Evolutionary conservation across 345 rosid genomes (phyloP).

Genomic region (Eucalyptus cladocalyx): DNA sequence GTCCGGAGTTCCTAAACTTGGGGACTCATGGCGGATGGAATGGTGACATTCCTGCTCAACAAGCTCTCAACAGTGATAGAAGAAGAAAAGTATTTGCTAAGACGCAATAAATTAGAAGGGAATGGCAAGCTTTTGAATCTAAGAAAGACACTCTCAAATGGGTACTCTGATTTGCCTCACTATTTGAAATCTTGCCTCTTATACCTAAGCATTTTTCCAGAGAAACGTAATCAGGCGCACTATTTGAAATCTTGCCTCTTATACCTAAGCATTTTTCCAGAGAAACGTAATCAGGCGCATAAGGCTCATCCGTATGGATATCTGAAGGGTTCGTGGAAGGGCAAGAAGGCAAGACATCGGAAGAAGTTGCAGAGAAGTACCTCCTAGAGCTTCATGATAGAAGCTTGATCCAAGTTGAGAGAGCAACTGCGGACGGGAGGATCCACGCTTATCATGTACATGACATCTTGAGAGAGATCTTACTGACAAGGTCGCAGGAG

Average conservation of each 20-base stretch:
- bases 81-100: background rate
- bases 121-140: background rate
- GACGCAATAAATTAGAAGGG: background rate
- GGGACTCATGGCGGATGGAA: background rate
- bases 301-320: background rate
- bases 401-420: background rate
- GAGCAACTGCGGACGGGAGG: background rate
- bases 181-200: background rate
- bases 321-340: background rate
- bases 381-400: background rate
- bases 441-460: background rate
- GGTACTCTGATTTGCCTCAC: background rate
- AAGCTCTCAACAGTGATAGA: background rate
- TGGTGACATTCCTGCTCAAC: background rate
- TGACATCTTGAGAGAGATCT: background rate
- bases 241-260: background rate
- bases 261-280: background rate
- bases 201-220: background rate
- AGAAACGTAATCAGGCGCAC: background rate
- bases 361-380: background rate
- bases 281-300: background rate
- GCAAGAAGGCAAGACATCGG: background rate
- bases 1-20: background rate
- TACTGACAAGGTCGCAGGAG: background rate
- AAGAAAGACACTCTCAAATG: background rate